Conservation (phyloP, 257 asterid species). For the Marsdenia floribunda region DNA sequence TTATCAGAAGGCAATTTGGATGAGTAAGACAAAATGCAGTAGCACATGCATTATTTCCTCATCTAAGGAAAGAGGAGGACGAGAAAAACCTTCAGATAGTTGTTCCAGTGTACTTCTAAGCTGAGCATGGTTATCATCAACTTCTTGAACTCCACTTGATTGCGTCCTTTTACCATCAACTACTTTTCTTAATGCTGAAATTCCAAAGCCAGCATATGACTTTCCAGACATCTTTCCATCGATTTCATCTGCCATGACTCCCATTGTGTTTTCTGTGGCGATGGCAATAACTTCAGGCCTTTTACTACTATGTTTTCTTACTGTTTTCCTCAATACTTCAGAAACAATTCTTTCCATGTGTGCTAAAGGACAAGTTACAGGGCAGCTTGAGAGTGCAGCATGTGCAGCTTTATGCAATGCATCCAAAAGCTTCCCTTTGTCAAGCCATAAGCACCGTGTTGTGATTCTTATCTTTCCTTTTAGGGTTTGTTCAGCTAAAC, state of each 20-base stretch:
- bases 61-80: slow-evolving; percentile 16
- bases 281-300: slow-evolving; percentile 88
- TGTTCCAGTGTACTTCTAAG: slow-evolving; percentile 30
- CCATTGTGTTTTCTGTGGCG: slow-evolving; percentile 82
- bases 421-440: slow-evolving; percentile 94
- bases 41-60: not conserved
- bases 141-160: slow-evolving; percentile 38
- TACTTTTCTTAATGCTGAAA: slow-evolving; percentile 50
- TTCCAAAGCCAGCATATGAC: slow-evolving; percentile 39
- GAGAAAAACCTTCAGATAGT: slow-evolving; percentile 54
- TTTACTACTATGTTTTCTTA: slow-evolving; percentile 88
- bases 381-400: slow-evolving; percentile 92
- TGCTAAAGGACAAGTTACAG: slow-evolving; percentile 65
- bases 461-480: slow-evolving; percentile 95
- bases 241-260: slow-evolving; percentile 80
- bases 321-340: slow-evolving; percentile 87
- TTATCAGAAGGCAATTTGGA: not conserved
- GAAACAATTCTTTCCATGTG: slow-evolving; percentile 94
- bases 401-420: slow-evolving; percentile 95
- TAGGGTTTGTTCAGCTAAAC: slow-evolving; percentile 43
- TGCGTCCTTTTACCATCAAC: slow-evolving; percentile 46
- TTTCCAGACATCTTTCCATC: slow-evolving; percentile 62
- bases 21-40: not conserved
- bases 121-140: slow-evolving; percentile 28
- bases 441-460: slow-evolving; percentile 98